These are phyloP conservation scores for Madurella fahalii DNA, from an alignment of 2,329 filamentous ascomycete genomes.

Conservation along the genomic window DNA sequence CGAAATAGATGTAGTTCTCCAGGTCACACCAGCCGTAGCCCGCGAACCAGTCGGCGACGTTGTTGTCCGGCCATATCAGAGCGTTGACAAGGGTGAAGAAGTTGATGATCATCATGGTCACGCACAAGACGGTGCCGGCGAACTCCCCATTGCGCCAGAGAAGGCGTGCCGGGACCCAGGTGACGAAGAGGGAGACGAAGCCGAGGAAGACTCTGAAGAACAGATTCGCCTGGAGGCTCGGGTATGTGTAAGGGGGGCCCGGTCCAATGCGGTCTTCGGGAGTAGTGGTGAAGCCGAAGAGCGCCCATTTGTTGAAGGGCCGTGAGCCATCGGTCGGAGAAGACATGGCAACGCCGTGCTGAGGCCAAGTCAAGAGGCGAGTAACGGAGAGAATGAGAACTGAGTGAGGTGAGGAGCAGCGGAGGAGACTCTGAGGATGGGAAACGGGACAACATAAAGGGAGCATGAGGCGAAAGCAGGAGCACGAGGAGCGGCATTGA, in stretches of 20 bases:
- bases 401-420: background rate
- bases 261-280: slow-evolving; percentile 22
- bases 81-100: slow-evolving; percentile 47
- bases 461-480: background rate
- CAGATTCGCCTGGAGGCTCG: slow-evolving; percentile 41
- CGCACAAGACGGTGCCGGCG: slow-evolving; percentile 47
- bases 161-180: slow-evolving; percentile 48
- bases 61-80: slow-evolving; percentile 50
- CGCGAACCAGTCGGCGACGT: slow-evolving; percentile 47
- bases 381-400: background rate
- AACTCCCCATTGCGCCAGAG: slow-evolving; percentile 52
- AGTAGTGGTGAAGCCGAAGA: slow-evolving; percentile 23
- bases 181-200: slow-evolving; percentile 42
- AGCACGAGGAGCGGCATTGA: background rate
- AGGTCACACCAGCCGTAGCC: slow-evolving; percentile 54
- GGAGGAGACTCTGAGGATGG: background rate
- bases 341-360: slow-evolving; percentile 4
- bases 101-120: slow-evolving; percentile 44
- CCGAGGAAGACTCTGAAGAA: slow-evolving; percentile 46
- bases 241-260: slow-evolving; percentile 23
- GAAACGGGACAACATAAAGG: background rate
- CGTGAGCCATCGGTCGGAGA: slow-evolving; percentile 7
- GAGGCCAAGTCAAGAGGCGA: background rate
- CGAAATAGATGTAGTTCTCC: slow-evolving; percentile 36
- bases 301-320: slow-evolving; percentile 12